Base-by-base conservation (phyloP, 1,284 basidiomycete genomes). In the Melampsora occidentalis region DNA sequence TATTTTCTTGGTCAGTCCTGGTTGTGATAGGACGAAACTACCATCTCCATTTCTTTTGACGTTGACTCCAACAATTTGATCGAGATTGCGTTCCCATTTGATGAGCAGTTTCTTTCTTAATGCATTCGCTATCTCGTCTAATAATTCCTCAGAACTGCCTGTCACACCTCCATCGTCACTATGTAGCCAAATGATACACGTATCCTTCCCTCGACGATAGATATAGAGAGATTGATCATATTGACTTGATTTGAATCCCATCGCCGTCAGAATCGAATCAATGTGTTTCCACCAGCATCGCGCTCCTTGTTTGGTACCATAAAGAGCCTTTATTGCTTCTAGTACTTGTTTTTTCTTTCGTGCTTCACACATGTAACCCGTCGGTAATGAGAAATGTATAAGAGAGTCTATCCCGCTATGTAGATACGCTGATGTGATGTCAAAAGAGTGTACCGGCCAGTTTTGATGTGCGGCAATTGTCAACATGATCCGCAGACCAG, bases 231-330 rank as follows among this genome's bases (percentile, higher is more conserved):
- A 63, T 10, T 59, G 14, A 9, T 71, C 46, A 28, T 64, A 64
- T 49, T 63, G 59, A 16, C 49, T 59, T 2, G 12, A 0, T 3
- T 9, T 22, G 35, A 64, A 72, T 3, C 71, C 71, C 2, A 72
- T 20, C 0, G 2, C 14, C 3, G 0, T 33, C 0, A 72, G 48
- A 0, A n/a, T 65, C 20, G 7, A n/a, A n/a, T 6, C 0, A 1
- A 72, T 12, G 48, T 72, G 62, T 49, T 49, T 22, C 71, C 71
- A 72, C 71, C 71, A 72, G n/a, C 71, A 72, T 5, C 71, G 1
- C 10, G 46, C 71, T 0, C 61, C 71, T 48, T 72, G 71, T 9
- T 51, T 46, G 4, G 62, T 65, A 1, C 62, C 62, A 10, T 72
- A 72, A 12, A 72, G 22, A 12, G 71, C 62, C 12, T 72, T 72